Evolutionary conservation across 2,329 filamentous ascomycete species (phyloP), one percentile per base, ranked within the genome.

Genomic region (Epicoccum sorghinum): DNA sequence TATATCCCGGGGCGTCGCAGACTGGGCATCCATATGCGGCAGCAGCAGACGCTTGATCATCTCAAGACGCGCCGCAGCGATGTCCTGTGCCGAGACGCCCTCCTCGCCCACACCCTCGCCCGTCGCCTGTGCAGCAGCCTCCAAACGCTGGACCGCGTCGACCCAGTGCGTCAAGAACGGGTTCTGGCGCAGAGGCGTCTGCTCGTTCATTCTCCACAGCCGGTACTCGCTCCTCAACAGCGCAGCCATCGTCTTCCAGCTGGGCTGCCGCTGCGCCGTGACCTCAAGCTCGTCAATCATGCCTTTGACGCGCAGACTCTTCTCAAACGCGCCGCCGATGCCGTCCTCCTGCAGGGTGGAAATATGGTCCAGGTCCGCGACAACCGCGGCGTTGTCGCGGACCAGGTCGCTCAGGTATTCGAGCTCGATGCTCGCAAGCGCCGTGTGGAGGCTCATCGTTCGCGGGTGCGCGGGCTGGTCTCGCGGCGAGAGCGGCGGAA

Each of bases 91-190:
- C 25, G 58, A 51, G 10, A 66, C 36, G 6, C 30, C 46, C 9
- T 27, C 52, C 9, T 24, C 36, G 23, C n/a, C 7, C 8, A 27
- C 18, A 22, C 14, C 6, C 47, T 25, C 25, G 35, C 13, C 10
- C 32, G 3, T n/a, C 4, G 13, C 13, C 3, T 38, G 40, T 9
- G 47, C 24, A 27, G n/a, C 38, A 23, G 22, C 36, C 1, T 60
- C 55, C 3, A 67, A 57, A 4, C 62, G 50, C 49, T 67, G 61
- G 4, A 75, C 49, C 1, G 69, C 65, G 57, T 76, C 72, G 36
- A 77, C 69, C 75, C 75, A 78, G 44, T 77, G 73, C 4, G 68
- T 65, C 18, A 78, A 62, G 54, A 75, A 77, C 1, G 75, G 75
- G 36, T 77, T 76, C 39, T 67, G 53, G 27, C 64, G 58, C 6